phyloP scores from a whole-genome alignment of 2,329 filamentous ascomycete species.

The Aquanectria penicillioides region DNA sequence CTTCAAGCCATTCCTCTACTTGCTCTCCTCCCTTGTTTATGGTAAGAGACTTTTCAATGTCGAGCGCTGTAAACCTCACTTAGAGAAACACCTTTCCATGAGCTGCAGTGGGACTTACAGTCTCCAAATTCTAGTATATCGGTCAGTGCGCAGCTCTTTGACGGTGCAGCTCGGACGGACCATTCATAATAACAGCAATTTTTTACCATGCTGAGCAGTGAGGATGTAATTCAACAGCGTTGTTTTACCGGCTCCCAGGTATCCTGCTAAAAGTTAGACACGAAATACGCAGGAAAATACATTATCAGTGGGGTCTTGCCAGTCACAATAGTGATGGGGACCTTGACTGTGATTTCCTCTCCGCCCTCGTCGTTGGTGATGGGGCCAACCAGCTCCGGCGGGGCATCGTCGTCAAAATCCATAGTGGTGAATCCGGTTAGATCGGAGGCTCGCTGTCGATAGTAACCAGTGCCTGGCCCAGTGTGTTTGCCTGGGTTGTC shows the following conservation, averaged over 20 bases:
- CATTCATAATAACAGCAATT: slow-evolving; percentile 97
- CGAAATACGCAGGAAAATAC: background rate
- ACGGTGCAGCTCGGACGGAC: slow-evolving; percentile 45
- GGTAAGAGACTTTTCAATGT: slow-evolving; percentile 96
- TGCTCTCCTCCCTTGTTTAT: slow-evolving; percentile 85
- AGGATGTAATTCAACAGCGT: slow-evolving; percentile 96
- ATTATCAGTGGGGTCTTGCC: too few relatives aligned
- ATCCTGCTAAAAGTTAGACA: slow-evolving; percentile 66
- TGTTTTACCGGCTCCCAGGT: slow-evolving; percentile 95
- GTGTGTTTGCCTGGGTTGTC: too few relatives aligned
- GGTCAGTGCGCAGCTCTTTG: slow-evolving; percentile 22
- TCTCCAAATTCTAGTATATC: slow-evolving; percentile 76
- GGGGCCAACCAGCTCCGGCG: slow-evolving; percentile 70
- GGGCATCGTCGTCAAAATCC: slow-evolving; percentile 73
- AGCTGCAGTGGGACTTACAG: slow-evolving; percentile 61
- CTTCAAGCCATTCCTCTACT: slow-evolving; percentile 93
- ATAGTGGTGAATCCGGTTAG: slow-evolving; percentile 51
- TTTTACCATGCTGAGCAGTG: slow-evolving; percentile 96
- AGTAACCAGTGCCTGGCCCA: too few relatives aligned
- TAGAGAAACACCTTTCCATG: slow-evolving; percentile 12
- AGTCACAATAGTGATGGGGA: slow-evolving; percentile 87
- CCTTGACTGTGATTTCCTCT: slow-evolving; percentile 69
- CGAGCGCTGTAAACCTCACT: slow-evolving; percentile 69
- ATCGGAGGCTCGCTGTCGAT: slow-evolving; percentile 8
- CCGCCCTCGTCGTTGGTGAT: slow-evolving; percentile 40